Percentiles rank a stretch among this genome's conserved stretches.
These are phyloP conservation scores for Schizopora paradoxa DNA, from an alignment of 1,284 basidiomycete genomes.

Conservation along the genomic window DNA sequence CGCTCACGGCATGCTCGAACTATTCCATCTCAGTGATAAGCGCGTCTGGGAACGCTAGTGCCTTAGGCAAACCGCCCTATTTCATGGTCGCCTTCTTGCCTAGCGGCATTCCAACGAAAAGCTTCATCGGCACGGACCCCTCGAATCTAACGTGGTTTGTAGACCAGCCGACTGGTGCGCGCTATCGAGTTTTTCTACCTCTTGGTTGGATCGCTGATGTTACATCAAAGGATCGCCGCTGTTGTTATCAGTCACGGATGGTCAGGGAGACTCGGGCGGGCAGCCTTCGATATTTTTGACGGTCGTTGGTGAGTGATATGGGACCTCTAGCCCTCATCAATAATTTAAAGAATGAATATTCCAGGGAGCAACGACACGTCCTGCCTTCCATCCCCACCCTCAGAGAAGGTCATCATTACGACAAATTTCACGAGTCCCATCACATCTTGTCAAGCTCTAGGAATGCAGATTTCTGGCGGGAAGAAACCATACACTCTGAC, in stretches of 20 bases:
- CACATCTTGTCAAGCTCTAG: conserved; percentile 12
- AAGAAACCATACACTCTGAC: conserved; percentile 42
- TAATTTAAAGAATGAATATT: neutral
- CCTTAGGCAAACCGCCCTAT: conserved; percentile 38
- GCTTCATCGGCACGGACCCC: conserved; percentile 34
- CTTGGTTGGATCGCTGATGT: neutral
- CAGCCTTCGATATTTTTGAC: neutral
- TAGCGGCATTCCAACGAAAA: conserved; percentile 36
- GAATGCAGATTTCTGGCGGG: conserved; percentile 40
- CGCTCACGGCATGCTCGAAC: no score
- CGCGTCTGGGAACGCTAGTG: no score
- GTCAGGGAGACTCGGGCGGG: neutral
- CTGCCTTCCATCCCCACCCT: neutral
- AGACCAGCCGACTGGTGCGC: conserved; percentile 36
- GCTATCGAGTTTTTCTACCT: neutral
- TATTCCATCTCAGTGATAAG: no score
- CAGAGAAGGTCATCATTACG: neutral
- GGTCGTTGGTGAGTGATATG: neutral
- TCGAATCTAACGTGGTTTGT: conserved; percentile 38
- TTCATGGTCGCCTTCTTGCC: conserved; percentile 43
- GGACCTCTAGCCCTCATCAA: neutral
- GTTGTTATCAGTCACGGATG: neutral
- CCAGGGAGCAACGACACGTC: neutral
- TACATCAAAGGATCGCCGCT: neutral
- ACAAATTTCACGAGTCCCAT: neutral